Conservation (phyloP, 805 yeast species). For the Wickerhamiella nectarea region DNA sequence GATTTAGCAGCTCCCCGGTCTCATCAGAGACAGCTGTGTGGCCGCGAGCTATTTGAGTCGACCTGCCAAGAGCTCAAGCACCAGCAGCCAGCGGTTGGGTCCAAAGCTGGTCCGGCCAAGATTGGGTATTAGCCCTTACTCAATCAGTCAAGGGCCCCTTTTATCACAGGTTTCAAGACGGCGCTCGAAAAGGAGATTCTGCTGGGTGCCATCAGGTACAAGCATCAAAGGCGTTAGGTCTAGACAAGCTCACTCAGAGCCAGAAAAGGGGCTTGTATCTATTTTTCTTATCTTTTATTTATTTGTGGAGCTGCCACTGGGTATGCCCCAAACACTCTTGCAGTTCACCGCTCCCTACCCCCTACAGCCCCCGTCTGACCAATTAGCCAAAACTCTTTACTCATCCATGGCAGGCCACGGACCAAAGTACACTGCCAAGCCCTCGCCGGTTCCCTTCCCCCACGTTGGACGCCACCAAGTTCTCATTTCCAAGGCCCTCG, state of each 20-base stretch:
- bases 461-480: slow-evolving; percentile 46
- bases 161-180: neutral
- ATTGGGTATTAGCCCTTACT: neutral
- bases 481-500: slow-evolving; percentile 51
- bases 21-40: neutral
- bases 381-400: neutral
- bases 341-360: too few species aligned
- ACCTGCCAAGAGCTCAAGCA: neutral
- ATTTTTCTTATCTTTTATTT: too few species aligned
- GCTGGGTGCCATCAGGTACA: neutral
- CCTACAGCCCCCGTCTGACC: neutral
- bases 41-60: neutral
- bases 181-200: neutral
- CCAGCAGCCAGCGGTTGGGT: neutral
- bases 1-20: neutral
- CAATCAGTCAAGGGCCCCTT: neutral
- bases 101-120: neutral
- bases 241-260: too few species aligned
- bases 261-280: too few species aligned
- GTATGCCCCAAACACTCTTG: too few species aligned
- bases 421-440: slow-evolving; percentile 23
- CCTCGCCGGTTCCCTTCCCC: slow-evolving; percentile 54
- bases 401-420: slow-evolving; percentile 15
- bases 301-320: too few species aligned
- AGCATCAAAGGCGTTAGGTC: neutral